Evolutionary conservation across 2,329 filamentous ascomycete genomes (phyloP), one percentile per base, ranked within the genome.

Genomic region (Calonectria hawksworthii): DNA sequence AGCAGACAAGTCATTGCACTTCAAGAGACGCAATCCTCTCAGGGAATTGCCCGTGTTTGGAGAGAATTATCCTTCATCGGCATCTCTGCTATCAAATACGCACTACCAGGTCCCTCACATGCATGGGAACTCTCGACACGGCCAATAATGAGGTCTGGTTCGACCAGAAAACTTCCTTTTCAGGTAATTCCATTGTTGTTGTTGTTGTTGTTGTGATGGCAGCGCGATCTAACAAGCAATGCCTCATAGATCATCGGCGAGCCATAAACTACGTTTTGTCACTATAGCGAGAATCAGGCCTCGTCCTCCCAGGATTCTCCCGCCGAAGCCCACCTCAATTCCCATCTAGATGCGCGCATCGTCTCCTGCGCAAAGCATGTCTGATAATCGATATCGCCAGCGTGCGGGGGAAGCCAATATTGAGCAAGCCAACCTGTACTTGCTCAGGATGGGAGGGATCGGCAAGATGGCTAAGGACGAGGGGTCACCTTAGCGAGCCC

Each of bases 81-180:
- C 21, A 18, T 23, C 66, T 38, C 56, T 64, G 23, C 38, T 18
- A 14, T 36, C 8, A 23, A 65, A 44, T 68, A 69, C 56, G 56
- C 63, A 74, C 59, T 52, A 34, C 51, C 67, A 38, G 50, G 51
- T 71, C 36, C 70, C 64, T 63, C 71, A 50, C 47, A 70, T 74
- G 75, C 72, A 76, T 65, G 63, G 68, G 47, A 74, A 63, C 71
- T 74, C 28, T 59, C 11, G 41, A 26, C 30, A 66, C 63, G 68
- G 73, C 80, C 80, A 81, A 81, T 81, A 73, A 67, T 52, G 75
- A 64, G n/a, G 56, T 41, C 63, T 52, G 69, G 61, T 77, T 70
- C 13, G 59, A 3, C 67, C 52, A 72, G 34, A 47, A 74, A 51
- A 72, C 77, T 81, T 80, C 80, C 78, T 76, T 74, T 79, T 81